Evolutionary conservation across 352 stramenopile species (phyloP), one percentile per base, ranked within the genome.

Genomic region (Globisporangium canariense): DNA sequence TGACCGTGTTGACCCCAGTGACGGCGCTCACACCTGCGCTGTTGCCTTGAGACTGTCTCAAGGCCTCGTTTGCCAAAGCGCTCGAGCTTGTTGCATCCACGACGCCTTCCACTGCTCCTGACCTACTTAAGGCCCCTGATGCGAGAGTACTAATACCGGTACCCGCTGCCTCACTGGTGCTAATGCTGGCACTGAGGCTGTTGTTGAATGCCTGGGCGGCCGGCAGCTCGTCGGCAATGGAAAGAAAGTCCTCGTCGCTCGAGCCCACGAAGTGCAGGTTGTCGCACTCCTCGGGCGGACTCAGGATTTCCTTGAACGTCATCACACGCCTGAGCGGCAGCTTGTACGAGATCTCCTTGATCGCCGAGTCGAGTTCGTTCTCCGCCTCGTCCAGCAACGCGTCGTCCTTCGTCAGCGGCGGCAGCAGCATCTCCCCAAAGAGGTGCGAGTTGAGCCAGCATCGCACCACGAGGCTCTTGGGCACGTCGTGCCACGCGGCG

Each of bases 221-320:
- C 32, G 62, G 28, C 20, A 68, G 25, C 28, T 68, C 62, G 30
- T 64, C 62, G 14, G 51, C 16, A 4, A 60, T 58, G 10, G 55
- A 43, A 13, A 68, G 56, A 51, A 59, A 68, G 32, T 68, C 62
- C 3, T 41, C 45, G 13, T 68, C 62, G 0, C 46, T 64, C 56
- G 38, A 18, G 18, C 55, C 62, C 7, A 68, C 55, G n/a, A 68
- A 68, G 14, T 68, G 62, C 36, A 68, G 47, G 22, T 30, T 58
- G 16, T 68, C 62, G 47, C 38, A 25, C 55, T 68, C 62, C 7
- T 64, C 55, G 1, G 40, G 36, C 7, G 62, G 62, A 38, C 34
- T 59, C 55, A 68, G 20, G 45, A 68, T 50, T 47, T 68, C 62
- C 40, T 68, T 63, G 46, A 64, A 40, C 38, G 62, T 36, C 62